Base-by-base conservation (phyloP, 331 rosid species). In the Stylosanthes scabra region DNA sequence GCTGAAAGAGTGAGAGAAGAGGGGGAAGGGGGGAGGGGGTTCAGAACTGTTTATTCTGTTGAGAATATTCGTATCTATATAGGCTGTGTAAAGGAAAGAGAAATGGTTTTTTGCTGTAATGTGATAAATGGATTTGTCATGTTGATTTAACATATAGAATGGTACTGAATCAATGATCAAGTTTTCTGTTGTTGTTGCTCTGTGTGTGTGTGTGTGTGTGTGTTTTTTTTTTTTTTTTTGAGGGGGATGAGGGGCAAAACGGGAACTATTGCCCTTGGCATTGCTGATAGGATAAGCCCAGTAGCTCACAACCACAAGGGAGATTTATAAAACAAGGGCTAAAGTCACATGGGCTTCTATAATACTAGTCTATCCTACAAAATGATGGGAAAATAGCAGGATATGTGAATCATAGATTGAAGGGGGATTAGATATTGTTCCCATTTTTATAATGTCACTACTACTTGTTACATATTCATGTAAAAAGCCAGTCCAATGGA, bases 41-140 rank as follows among this genome's bases (percentile, higher is more conserved):
- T 54, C 2, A 37, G 37, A 31, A 31, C 37, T 78, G 51, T 71
- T 71, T 63, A 20, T 56, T 51, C 40, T 56, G 39, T 27, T 41
- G 54, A 9, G 39, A 15, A 39, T 62, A 14, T 41, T 40, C 6
- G 9, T 40, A 9, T 42, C 15, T 63, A 63, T 63, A 63, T 16
- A 20, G 34, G 54, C 69, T 20, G 16, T 27, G 69, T 42, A 40
- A 41, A 41, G 68, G 27, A 67, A 25, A 49, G 5, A 9, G 46
- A 1, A 15, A 41, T 5, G 58, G 1, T 44, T 47, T n/a, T 11
- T 27, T 46, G 7, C 15, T 45, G 37, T 31, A 31, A 31, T 31
- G 37, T 5, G 3, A 31, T 31, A 31, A 31, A 31, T 47, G 46
- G 44, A 7, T 39, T 41, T 61, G 25, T 31, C 29, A 47, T 49